phyloP scores from a whole-genome alignment of 1,284 basidiomycete species.

The Moniliophthora roreri region DNA sequence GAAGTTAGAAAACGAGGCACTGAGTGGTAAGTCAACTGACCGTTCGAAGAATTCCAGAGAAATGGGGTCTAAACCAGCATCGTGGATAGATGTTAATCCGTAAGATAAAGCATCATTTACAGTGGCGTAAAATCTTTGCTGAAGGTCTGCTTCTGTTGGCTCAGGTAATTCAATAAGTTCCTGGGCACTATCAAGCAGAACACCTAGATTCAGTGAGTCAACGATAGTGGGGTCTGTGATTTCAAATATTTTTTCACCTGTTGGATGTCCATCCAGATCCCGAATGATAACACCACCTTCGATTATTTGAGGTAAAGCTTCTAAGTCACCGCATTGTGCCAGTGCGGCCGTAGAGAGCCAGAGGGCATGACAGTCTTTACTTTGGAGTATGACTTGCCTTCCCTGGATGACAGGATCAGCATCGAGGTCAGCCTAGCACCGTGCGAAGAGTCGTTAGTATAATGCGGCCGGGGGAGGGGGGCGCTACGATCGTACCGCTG shows the following conservation, averaged over 20 bases:
- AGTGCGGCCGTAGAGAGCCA: constrained; percentile 1
- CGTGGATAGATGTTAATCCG: constrained; percentile 13
- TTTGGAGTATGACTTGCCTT: not conserved
- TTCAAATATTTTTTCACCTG: not conserved
- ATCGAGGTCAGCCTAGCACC: not conserved
- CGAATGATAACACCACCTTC: constrained; percentile 10
- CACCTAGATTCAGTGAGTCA: constrained; percentile 35
- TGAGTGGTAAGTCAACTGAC: constrained; percentile 1
- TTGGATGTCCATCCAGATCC: constrained; percentile 24
- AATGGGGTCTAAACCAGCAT: constrained; percentile 11
- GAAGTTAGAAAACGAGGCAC: constrained; percentile 5
- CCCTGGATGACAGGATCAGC: not conserved
- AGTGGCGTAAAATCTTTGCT: constrained; percentile 2
- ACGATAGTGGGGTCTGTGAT: constrained; percentile 12
- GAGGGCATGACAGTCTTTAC: constrained; percentile 2
- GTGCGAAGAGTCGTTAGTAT: too few relatives aligned
- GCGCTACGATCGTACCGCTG: not conserved
- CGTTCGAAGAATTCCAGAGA: constrained; percentile 11
- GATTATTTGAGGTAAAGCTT: constrained; percentile 15
- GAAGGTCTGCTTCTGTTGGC: constrained; percentile 7
- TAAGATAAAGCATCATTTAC: constrained; percentile 12
- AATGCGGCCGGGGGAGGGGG: not conserved
- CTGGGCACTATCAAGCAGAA: constrained; percentile 69
- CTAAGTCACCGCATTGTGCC: constrained; percentile 18
- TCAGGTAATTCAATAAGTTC: not conserved